These are phyloP conservation scores for Hymenoscyphus linearis DNA, from an alignment of 2,329 filamentous ascomycete genomes.

Conservation along the genomic window DNA sequence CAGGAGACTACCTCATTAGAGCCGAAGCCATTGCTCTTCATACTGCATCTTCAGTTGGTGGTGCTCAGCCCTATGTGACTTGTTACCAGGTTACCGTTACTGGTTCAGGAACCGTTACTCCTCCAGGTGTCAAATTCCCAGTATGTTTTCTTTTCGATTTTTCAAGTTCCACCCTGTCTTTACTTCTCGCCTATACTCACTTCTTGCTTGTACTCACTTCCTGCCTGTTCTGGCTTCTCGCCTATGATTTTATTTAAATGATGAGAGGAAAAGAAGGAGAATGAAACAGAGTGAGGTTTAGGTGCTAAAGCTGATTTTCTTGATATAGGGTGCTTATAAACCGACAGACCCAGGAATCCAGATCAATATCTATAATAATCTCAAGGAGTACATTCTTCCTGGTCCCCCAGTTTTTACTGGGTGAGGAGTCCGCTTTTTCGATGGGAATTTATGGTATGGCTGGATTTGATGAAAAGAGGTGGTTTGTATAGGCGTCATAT, in stretches of 20 bases:
- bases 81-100: constrained; percentile 42
- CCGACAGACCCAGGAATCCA: constrained; percentile 42
- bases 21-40: constrained; percentile 51
- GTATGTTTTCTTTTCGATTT: background rate
- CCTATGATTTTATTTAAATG: too few species aligned
- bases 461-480: too few species aligned
- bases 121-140: constrained; percentile 32
- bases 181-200: too few species aligned
- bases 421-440: background rate
- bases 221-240: too few species aligned
- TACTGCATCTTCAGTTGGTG: constrained; percentile 38
- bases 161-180: too few species aligned
- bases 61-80: constrained; percentile 36
- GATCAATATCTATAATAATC: constrained; percentile 38
- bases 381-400: constrained; percentile 35
- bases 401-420: constrained; percentile 27
- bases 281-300: background rate
- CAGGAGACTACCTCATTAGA: constrained; percentile 50
- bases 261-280: background rate
- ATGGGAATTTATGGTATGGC: too few species aligned
- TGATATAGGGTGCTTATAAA: constrained; percentile 20
- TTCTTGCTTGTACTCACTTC: too few species aligned
- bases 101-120: constrained; percentile 37
- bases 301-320: background rate
- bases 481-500: too few species aligned